Conservation (phyloP, 257 asterid species). For the Forsythia viridissima region DNA sequence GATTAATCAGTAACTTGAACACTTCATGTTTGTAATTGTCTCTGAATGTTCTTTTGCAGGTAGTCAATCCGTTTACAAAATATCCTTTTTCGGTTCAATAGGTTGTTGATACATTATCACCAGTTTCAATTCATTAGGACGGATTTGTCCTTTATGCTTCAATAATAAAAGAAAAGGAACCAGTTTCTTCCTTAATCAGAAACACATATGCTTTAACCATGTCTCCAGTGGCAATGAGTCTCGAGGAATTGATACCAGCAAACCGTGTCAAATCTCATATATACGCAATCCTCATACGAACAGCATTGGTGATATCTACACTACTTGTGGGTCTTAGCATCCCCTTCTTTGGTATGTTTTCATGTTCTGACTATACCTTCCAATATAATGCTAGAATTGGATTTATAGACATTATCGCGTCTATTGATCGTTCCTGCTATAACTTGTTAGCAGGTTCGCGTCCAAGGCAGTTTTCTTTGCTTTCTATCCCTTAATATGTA, state of each 20-base stretch:
- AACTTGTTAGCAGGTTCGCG: too few relatives aligned
- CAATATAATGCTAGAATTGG: neutral
- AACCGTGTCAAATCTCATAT: slow-evolving; percentile 51
- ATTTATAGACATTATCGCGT: neutral
- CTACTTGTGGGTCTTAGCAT: slow-evolving; percentile 68
- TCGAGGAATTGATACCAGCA: slow-evolving; percentile 87
- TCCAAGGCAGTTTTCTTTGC: too few relatives aligned
- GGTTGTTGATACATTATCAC: neutral
- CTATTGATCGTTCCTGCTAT: too few relatives aligned
- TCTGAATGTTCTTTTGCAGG: slow-evolving; percentile 51
- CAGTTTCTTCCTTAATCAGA: slow-evolving; percentile 45
- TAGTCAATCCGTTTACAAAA: slow-evolving; percentile 94
- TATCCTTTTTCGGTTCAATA: slow-evolving; percentile 56
- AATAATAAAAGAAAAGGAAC: neutral
- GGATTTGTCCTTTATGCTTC: neutral
- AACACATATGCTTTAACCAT: slow-evolving; percentile 83
- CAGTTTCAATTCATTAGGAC: neutral
- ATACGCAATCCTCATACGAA: slow-evolving; percentile 70
- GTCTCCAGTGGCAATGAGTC: slow-evolving; percentile 91
- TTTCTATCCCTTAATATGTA: too few relatives aligned
- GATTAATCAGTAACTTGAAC: neutral
- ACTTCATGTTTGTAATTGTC: neutral
- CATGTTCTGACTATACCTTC: neutral
- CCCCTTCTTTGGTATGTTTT: slow-evolving; percentile 79
- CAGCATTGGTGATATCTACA: slow-evolving; percentile 76